A percentile compares a stretch with the other conserved stretches of the same genome.
Evolutionary conservation across 805 yeast species (phyloP).

Genomic region (Candida jianshihensis): DNA sequence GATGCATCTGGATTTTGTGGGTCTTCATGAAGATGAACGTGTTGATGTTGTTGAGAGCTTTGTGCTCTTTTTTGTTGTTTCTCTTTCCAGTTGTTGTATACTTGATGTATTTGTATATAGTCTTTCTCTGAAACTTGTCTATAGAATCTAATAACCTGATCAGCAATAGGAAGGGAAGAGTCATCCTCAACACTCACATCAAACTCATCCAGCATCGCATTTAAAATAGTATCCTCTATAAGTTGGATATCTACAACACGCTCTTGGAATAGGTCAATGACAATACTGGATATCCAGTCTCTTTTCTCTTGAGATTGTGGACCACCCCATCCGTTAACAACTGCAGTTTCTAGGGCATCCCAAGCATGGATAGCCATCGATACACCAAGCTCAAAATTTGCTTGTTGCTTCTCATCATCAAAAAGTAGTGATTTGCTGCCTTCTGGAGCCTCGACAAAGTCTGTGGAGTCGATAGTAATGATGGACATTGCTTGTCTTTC

Average conservation of each 20-base stretch:
- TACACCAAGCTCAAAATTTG: conserved; percentile 86
- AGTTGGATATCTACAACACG: conserved; percentile 66
- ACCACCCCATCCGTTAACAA: conserved; percentile 94
- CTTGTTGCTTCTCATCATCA: conserved; percentile 61
- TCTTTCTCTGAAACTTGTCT: conserved; percentile 50
- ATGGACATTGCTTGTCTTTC: conserved; percentile 4
- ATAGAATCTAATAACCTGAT: conserved; percentile 56
- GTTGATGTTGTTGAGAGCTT: conserved; percentile 22
- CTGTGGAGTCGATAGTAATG: conserved; percentile 31
- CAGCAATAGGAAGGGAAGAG: conserved; percentile 71
- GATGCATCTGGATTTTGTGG: conserved; percentile 56
- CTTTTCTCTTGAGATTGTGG: conserved; percentile 84
- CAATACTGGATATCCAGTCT: conserved; percentile 86
- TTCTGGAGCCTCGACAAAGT: conserved; percentile 46
- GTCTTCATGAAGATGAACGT: conserved; percentile 46
- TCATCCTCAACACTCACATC: conserved; percentile 86
- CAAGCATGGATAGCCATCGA: conserved; percentile 86
- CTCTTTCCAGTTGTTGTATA: conserved; percentile 53
- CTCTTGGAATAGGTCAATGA: conserved; percentile 69
- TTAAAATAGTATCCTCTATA: conserved; percentile 77
- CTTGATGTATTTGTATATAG: conserved; percentile 47
- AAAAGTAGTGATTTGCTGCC: conserved; percentile 35
- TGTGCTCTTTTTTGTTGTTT: conserved; percentile 36
- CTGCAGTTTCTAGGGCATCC: conserved; percentile 87
- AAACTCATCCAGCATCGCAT: conserved; percentile 94